phyloP scores from a whole-genome alignment of 192 early-diverging fungal genomes.

The Linnemannia zychae region DNA sequence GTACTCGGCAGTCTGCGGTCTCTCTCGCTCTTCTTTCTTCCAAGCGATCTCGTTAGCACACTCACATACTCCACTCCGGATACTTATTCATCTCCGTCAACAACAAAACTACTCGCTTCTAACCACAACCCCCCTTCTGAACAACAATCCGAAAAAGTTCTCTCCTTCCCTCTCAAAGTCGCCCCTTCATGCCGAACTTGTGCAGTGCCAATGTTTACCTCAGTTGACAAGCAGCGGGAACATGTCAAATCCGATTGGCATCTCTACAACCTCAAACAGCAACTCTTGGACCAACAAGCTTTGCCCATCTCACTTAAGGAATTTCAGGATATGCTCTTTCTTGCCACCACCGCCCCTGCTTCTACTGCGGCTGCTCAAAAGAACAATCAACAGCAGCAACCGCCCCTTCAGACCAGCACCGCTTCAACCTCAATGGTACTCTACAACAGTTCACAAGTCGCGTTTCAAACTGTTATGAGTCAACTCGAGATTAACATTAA shows the following conservation, averaged over 20 bases:
- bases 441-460: background rate
- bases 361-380: conserved; percentile 19
- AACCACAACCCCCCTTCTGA: background rate
- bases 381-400: conserved; percentile 4
- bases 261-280: conserved; percentile 64
- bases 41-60: conserved; percentile 12
- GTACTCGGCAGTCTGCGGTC: conserved; percentile 1
- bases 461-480: conserved; percentile 3
- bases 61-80: background rate
- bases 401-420: background rate
- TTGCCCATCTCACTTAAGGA: conserved; percentile 49
- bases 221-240: conserved; percentile 46
- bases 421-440: background rate
- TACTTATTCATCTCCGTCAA: background rate
- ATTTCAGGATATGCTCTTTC: conserved; percentile 59
- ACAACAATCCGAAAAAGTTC: background rate
- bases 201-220: conserved; percentile 18
- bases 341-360: conserved; percentile 35
- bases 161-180: background rate
- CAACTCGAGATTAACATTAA: conserved; percentile 15
- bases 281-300: conserved; percentile 6
- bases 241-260: conserved; percentile 68
- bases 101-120: background rate
- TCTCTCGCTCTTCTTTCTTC: conserved; percentile 21
- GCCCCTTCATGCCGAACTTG: conserved; percentile 54